Percentiles rank a stretch among this genome's conserved stretches.
These are phyloP conservation scores for Holtermannia corniformis DNA, from an alignment of 768 basidiomycete genomes.

Conservation along the genomic window DNA sequence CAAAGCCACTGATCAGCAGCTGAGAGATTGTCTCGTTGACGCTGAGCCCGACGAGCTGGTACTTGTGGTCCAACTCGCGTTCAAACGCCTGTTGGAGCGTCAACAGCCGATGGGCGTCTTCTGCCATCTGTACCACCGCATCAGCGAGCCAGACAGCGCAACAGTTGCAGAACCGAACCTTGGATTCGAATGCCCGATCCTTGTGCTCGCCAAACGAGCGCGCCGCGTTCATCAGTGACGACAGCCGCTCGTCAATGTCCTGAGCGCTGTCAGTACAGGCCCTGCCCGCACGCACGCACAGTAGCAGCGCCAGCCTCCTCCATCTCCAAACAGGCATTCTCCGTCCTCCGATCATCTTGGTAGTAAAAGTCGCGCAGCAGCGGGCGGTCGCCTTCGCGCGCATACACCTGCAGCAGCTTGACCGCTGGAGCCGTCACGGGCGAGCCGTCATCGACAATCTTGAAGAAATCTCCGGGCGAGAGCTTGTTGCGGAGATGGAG, in stretches of 20 bases:
- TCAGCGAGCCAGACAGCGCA: background rate
- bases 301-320: slow-evolving; percentile 65
- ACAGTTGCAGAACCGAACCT: slow-evolving; percentile 49
- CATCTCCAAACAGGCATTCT: slow-evolving; percentile 79
- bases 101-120: slow-evolving; percentile 68
- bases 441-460: slow-evolving; percentile 75
- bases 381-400: slow-evolving; percentile 76
- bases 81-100: slow-evolving; percentile 76
- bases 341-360: slow-evolving; percentile 88
- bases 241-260: slow-evolving; percentile 64
- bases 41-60: slow-evolving; percentile 70
- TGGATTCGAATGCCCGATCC: slow-evolving; percentile 80
- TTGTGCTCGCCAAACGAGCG: slow-evolving; percentile 95
- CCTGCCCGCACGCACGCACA: slow-evolving; percentile 44
- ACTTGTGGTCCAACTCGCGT: slow-evolving; percentile 68
- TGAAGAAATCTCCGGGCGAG: slow-evolving; percentile 84
- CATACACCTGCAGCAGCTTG: slow-evolving; percentile 77
- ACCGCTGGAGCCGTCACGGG: slow-evolving; percentile 62
- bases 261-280: slow-evolving; percentile 35
- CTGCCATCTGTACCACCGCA: slow-evolving; percentile 63
- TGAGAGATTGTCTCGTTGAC: slow-evolving; percentile 75
- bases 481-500: slow-evolving; percentile 75
- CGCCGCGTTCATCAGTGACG: slow-evolving; percentile 67
- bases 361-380: slow-evolving; percentile 95
- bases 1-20: slow-evolving; percentile 67